Base-by-base conservation (phyloP, 306 rosid genomes). In the Glycine soja region DNA sequence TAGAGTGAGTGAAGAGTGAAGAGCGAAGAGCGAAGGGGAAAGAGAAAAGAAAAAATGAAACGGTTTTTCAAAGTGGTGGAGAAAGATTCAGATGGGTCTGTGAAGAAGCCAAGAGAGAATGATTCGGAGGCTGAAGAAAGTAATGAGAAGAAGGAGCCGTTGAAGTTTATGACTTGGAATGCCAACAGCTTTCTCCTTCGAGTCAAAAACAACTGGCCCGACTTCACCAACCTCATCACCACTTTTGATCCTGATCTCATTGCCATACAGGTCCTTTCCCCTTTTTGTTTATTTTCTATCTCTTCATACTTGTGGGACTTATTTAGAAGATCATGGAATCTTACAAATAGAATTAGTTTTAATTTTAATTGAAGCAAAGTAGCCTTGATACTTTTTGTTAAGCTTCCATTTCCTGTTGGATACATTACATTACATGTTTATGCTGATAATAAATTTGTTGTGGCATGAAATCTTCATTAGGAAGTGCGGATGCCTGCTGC, bases 401-500 rank as follows among this genome's bases (percentile, higher is more conserved):
- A 51, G 51, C 34, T 34, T 3, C 38, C 4, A 34, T 72, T 67
- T 70, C 71, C 52, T 52, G 32, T 52, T 66, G 68, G 53, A 16
- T 7, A 42, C 6, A 42, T 65, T 65, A 10, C 53, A 42, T 40
- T 65, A 5, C 30, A 38, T 74, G 30, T 47, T 46, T 57, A 5
- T 58, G 58, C 51, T 34, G 11, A 36, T 74, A 14, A 71, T 68
- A 24, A 36, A 52, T 34, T 70, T 63, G 72, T 51, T 71, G 51
- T 71, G 42, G 84, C 63, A 53, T 61, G 66, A 51, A 14, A 4
- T 73, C 32, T 34, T 74, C 80, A 10, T 79, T 86, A 93, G 96
- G 98, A 95, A 93, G 99, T 95, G 77, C 89, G 99, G 81, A 89
- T 95, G 90, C 98, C 99, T 61, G 97, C 99, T 67, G 94, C 99